Base-by-base conservation (phyloP, 306 rosid species). In the Cicer judaicum region DNA sequence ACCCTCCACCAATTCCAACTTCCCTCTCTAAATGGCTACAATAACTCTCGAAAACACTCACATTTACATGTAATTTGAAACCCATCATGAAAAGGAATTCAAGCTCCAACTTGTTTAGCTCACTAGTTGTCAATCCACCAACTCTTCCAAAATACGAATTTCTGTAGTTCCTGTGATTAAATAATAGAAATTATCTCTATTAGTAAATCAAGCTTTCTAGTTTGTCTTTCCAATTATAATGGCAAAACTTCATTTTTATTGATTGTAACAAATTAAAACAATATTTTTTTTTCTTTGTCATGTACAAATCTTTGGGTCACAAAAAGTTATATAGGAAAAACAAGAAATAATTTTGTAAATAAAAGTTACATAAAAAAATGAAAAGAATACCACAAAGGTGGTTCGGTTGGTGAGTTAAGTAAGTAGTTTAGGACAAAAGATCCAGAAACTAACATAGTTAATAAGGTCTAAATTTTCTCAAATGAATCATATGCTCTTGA, bases 41-140 rank as follows among this genome's bases (percentile, higher is more conserved):
- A 80, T 93, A 93, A 75, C 98, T 93, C 86, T 93, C 95, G 68
- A 93, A 93, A 63, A 93, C 91, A 86, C 98, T 93, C 80, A 93
- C 85, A 82, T 93, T 93, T 50, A 93, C 98, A 71, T 93, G 98
- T 62, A 91, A 89, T 78, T 93, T 93, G 87, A 93, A 93, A 39
- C 89, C 87, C 96, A 90, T 87, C 79, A 87, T 67, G 85, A 93
- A 93, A 38, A 90, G 85, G 52, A 93, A 90, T 21, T 93, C 96
- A 4, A 90, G 24, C 85, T 93, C 98, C 81, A 93, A 54, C 21
- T 84, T 79, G 87, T 93, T 93, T 87, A 93, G 67, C 21, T 93
- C 98, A 3, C 79, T 72, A 10, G 91, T 86, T 10, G 88, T 89
- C 64, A 93, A 79, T 68, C 97, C 98, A 44, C 98, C 98, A 47